phyloP scores from a whole-genome alignment of 495 filamentous ascomycete species.

The Penicillium samsonianum region DNA sequence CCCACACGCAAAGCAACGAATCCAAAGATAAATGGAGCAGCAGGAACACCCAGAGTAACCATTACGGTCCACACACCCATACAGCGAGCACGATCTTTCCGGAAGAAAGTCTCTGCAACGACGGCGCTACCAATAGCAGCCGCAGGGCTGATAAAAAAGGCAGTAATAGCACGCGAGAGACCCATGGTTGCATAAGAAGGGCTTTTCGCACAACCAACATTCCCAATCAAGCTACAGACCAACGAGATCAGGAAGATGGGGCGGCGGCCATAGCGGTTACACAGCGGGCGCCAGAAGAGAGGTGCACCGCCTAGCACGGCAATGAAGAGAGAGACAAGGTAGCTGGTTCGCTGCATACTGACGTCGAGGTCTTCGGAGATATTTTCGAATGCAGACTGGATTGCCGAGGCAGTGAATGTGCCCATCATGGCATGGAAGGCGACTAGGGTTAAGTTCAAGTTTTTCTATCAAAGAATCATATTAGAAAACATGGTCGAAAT shows the following conservation, averaged over 20 bases:
- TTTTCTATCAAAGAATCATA: conserved; percentile 41
- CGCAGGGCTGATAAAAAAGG: conserved; percentile 52
- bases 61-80: conserved; percentile 53
- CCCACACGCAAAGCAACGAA: conserved; percentile 47
- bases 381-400: conserved; percentile 54
- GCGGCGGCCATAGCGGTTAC: conserved; percentile 54
- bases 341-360: conserved; percentile 49
- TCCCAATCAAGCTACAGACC: conserved; percentile 46
- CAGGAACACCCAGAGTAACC: conserved; percentile 40
- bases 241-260: conserved; percentile 54
- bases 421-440: conserved; percentile 59
- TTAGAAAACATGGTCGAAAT: not conserved
- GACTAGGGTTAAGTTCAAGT: conserved; percentile 52
- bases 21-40: conserved; percentile 52
- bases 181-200: conserved; percentile 43
- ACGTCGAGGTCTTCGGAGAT: conserved; percentile 50
- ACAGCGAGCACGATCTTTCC: conserved; percentile 42
- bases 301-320: conserved; percentile 52
- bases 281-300: conserved; percentile 55
- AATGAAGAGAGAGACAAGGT: conserved; percentile 55
- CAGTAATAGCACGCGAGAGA: conserved; percentile 45
- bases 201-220: conserved; percentile 49
- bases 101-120: conserved; percentile 50
- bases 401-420: conserved; percentile 54
- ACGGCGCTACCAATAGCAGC: conserved; percentile 47